Percentiles rank a stretch among this genome's conserved stretches.
phyloP scores from a whole-genome alignment of 768 basidiomycete genomes.

The Pleurotus citrinopileatus region DNA sequence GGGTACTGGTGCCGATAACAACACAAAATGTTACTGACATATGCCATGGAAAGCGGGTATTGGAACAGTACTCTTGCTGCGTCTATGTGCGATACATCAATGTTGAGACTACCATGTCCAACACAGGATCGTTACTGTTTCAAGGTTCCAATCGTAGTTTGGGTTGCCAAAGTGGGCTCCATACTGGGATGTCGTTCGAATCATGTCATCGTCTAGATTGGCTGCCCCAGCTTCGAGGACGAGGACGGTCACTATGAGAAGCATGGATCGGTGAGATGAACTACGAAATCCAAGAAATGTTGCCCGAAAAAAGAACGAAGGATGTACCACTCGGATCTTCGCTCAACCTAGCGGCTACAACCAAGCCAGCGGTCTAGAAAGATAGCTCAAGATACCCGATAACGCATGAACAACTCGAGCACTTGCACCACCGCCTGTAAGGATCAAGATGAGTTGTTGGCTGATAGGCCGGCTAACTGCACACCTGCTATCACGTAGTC shows the following conservation, averaged over 20 bases:
- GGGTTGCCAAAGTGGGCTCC: slow-evolving; percentile 16
- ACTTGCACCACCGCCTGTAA: slow-evolving; percentile 4
- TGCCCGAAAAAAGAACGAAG: not conserved
- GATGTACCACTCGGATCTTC: slow-evolving; percentile 12
- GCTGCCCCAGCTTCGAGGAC: slow-evolving; percentile 18
- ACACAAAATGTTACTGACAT: slow-evolving; percentile 6
- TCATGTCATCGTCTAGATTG: slow-evolving; percentile 12
- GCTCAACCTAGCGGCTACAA: slow-evolving; percentile 14
- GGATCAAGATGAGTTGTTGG: not conserved
- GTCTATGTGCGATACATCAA: slow-evolving; percentile 9
- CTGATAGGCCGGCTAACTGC: not conserved
- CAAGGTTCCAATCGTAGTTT: slow-evolving; percentile 19
- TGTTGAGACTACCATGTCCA: too few relatives aligned
- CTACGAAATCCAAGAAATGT: not conserved
- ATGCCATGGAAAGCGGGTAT: slow-evolving; percentile 12
- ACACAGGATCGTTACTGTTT: too few relatives aligned
- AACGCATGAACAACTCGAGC: not conserved
- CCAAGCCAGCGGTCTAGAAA: slow-evolving; percentile 16
- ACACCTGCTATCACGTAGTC: slow-evolving; percentile 3
- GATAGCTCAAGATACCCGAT: too few relatives aligned
- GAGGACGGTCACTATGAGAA: slow-evolving; percentile 8
- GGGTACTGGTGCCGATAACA: not conserved
- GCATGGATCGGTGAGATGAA: not conserved
- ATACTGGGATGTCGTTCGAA: slow-evolving; percentile 12
- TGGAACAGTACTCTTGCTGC: slow-evolving; percentile 12